Conservation (phyloP, 108 stramenopile genomes). For the Nitzschia inconspicua region DNA sequence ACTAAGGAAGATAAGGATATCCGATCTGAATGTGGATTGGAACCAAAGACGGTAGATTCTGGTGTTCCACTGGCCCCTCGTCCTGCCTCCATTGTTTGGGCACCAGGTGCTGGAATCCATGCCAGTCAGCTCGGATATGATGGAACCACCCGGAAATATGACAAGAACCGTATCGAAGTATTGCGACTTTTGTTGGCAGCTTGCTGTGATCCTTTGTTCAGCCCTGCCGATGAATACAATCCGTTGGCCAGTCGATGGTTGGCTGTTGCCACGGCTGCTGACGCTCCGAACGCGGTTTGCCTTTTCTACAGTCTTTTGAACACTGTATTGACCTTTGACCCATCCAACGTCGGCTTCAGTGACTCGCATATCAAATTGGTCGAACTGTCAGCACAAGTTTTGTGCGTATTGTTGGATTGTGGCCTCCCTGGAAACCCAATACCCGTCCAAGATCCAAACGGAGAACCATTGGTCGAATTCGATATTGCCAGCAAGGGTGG, state of each 20-base stretch:
- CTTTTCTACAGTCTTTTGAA: conserved; percentile 93
- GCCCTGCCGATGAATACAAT: conserved; percentile 88
- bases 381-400: conserved; percentile 83
- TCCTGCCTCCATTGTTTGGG: conserved; percentile 75
- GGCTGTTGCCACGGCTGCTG: conserved; percentile 78
- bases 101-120: conserved; percentile 61
- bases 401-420: conserved; percentile 88
- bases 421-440: conserved; percentile 74
- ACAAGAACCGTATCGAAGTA: conserved; percentile 92
- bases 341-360: conserved; percentile 47
- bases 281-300: conserved; percentile 91
- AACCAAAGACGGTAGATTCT: conserved; percentile 32
- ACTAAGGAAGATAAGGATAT: conserved; percentile 57
- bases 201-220: conserved; percentile 92
- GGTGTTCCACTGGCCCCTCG: conserved; percentile 54
- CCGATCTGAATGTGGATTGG: conserved; percentile 47
- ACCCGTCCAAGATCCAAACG: conserved; percentile 55
- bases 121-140: conserved; percentile 37
- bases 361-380: conserved; percentile 71
- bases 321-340: conserved; percentile 85
- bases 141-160: conserved; percentile 75
- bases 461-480: conserved; percentile 59
- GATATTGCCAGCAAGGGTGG: conserved; percentile 61
- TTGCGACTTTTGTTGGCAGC: conserved; percentile 84
- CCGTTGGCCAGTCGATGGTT: conserved; percentile 85